A percentile compares a stretch with the other conserved stretches of the same genome.
Conservation (phyloP, 257 asterid species). For the Penstemon barbatus region DNA sequence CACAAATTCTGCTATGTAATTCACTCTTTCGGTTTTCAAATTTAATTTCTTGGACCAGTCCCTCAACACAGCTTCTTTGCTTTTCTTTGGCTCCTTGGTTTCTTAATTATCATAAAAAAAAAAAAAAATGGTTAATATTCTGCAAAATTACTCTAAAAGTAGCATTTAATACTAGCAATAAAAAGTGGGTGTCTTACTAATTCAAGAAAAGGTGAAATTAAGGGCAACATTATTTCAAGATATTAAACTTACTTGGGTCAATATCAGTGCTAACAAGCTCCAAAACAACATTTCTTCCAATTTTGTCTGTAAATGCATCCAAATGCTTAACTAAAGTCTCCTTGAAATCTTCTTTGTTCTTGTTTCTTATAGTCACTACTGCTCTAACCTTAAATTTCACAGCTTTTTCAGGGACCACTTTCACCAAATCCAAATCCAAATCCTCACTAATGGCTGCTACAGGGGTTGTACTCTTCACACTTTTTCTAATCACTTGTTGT, state of each 20-base stretch:
- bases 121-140: neutral
- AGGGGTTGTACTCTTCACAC: constrained; percentile 30
- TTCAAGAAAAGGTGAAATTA: neutral
- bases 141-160: neutral
- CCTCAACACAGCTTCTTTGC: constrained; percentile 63
- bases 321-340: constrained; percentile 66
- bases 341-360: constrained; percentile 71
- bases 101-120: constrained; percentile 33
- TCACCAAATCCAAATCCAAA: constrained; percentile 65
- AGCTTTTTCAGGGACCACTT: constrained; percentile 65
- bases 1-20: constrained; percentile 69
- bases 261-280: constrained; percentile 73
- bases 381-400: constrained; percentile 81
- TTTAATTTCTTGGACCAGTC: constrained; percentile 94
- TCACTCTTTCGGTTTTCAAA: constrained; percentile 71
- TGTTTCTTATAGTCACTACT: constrained; percentile 76
- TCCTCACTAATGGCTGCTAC: constrained; percentile 82
- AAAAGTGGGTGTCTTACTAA: neutral
- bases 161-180: neutral
- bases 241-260: constrained; percentile 67
- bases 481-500: constrained; percentile 24
- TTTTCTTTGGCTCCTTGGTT: constrained; percentile 67
- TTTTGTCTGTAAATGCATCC: constrained; percentile 72
- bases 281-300: constrained; percentile 79
- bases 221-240: no score